These are phyloP conservation scores for Zostera marina DNA, from an alignment of 116 monocot species.

Conservation along the genomic window DNA sequence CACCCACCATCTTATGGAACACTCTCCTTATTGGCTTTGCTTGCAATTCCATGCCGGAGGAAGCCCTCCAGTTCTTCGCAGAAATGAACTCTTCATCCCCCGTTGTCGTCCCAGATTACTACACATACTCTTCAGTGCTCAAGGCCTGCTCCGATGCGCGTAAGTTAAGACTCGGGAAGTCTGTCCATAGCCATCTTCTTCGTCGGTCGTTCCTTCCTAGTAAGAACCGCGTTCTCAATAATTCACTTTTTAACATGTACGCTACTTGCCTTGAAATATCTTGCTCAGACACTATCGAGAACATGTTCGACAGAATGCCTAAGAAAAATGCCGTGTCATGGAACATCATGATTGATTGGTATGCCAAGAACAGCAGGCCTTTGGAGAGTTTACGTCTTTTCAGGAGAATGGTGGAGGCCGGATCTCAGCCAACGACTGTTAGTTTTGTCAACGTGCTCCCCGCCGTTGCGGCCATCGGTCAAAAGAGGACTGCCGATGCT, in stretches of 20 bases:
- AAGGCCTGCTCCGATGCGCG: conserved; percentile 59
- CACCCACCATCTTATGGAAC: too few relatives aligned
- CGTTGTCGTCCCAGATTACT: conserved; percentile 30
- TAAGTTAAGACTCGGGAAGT: conserved; percentile 22
- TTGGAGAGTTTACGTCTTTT: conserved; percentile 33
- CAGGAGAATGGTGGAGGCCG: conserved; percentile 27
- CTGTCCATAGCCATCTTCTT: too few relatives aligned
- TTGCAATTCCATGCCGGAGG: conserved; percentile 54
- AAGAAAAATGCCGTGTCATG: conserved; percentile 64
- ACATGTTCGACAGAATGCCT: conserved; percentile 64
- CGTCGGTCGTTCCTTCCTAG: too few relatives aligned
- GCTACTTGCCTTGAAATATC: neutral
- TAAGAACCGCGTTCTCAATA: too few relatives aligned
- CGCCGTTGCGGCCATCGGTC: conserved; percentile 12
- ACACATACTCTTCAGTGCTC: conserved; percentile 63
- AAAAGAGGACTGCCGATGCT: neutral
- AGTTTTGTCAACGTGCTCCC: conserved; percentile 78
- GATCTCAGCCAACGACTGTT: conserved; percentile 34
- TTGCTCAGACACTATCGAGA: conserved; percentile 2
- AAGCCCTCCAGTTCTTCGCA: conserved; percentile 60
- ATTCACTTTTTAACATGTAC: too few relatives aligned
- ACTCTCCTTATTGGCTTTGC: conserved; percentile 51
- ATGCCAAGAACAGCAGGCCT: conserved; percentile 13
- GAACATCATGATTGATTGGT: conserved; percentile 82
- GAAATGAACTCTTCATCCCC: conserved; percentile 15